Evolutionary conservation across 352 stramenopile species (phyloP).

Genomic region (Globisporangium cylindrosporum): DNA sequence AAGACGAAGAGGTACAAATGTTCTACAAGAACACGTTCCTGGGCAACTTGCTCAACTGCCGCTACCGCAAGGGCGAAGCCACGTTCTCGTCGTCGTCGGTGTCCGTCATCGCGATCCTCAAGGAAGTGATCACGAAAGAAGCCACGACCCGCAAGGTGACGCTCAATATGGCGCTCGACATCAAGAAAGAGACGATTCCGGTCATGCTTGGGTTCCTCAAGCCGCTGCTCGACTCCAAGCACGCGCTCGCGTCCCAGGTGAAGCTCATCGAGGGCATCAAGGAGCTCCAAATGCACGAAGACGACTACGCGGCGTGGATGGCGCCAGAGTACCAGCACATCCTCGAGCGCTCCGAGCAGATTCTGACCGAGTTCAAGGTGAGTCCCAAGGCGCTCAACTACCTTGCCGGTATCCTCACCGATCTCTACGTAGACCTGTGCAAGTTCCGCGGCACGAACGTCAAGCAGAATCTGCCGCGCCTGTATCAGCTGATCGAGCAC

Average conservation of each 20-base stretch:
- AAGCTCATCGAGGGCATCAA: slow-evolving; percentile 85
- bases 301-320: slow-evolving; percentile 72
- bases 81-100: slow-evolving; percentile 75
- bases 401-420: slow-evolving; percentile 72
- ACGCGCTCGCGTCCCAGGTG: slow-evolving; percentile 67
- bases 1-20: slow-evolving; percentile 67
- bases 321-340: slow-evolving; percentile 80
- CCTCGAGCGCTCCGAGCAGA: slow-evolving; percentile 57
- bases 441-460: slow-evolving; percentile 81
- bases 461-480: slow-evolving; percentile 63
- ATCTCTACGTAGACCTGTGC: slow-evolving; percentile 83
- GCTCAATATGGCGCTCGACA: slow-evolving; percentile 76
- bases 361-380: slow-evolving; percentile 70
- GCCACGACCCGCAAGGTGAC: slow-evolving; percentile 74
- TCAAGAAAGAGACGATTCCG: slow-evolving; percentile 75
- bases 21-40: slow-evolving; percentile 81
- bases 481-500: slow-evolving; percentile 80
- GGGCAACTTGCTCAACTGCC: slow-evolving; percentile 66
- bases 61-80: slow-evolving; percentile 71
- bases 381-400: slow-evolving; percentile 75
- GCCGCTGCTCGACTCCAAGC: slow-evolving; percentile 64
- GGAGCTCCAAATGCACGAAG: slow-evolving; percentile 79
- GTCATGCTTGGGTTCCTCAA: slow-evolving; percentile 67
- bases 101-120: slow-evolving; percentile 82
- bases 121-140: slow-evolving; percentile 84